Evolutionary conservation across 2,329 filamentous ascomycete genomes (phyloP).

Genomic region (Cercospora citrullina): DNA sequence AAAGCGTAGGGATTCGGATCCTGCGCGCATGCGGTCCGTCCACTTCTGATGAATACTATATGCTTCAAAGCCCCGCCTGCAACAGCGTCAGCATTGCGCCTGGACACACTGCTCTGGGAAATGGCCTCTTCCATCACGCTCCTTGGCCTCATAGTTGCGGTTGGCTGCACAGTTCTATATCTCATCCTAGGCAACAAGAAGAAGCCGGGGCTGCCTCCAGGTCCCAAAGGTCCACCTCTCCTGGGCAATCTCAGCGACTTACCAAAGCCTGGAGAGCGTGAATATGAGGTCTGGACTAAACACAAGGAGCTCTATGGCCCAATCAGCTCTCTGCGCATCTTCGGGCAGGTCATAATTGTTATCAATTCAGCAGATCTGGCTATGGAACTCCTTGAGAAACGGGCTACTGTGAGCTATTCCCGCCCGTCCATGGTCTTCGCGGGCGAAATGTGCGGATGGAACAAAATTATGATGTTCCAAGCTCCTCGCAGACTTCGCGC

Average conservation of each 20-base stretch:
- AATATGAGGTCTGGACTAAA: slow-evolving; percentile 47
- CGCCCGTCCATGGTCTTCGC: slow-evolving; percentile 36
- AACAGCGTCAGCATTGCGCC: not conserved
- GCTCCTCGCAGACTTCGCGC: slow-evolving; percentile 15
- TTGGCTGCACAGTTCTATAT: not conserved
- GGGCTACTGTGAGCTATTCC: slow-evolving; percentile 40
- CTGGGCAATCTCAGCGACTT: slow-evolving; percentile 29
- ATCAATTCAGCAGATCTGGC: slow-evolving; percentile 43
- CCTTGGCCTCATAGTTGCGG: not conserved
- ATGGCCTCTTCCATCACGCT: not conserved
- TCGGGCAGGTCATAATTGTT: slow-evolving; percentile 47
- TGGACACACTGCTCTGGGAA: not conserved
- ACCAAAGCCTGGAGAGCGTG: slow-evolving; percentile 32
- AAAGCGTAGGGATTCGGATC: not conserved
- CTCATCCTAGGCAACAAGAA: too few relatives aligned
- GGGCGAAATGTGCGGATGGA: slow-evolving; percentile 41
- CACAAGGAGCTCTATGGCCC: slow-evolving; percentile 40
- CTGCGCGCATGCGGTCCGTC: not conserved
- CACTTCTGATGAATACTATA: not conserved
- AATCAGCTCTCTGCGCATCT: slow-evolving; percentile 43
- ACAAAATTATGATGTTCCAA: slow-evolving; percentile 34
- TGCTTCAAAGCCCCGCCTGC: not conserved
- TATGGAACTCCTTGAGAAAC: slow-evolving; percentile 44
- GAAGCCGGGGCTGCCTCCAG: slow-evolving; percentile 23
- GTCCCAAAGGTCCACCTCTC: slow-evolving; percentile 27